A percentile compares a stretch with the other conserved stretches of the same genome.
These are phyloP conservation scores for Metarhizium anisopliae DNA, from an alignment of 2,329 filamentous ascomycete species.

Conservation along the genomic window DNA sequence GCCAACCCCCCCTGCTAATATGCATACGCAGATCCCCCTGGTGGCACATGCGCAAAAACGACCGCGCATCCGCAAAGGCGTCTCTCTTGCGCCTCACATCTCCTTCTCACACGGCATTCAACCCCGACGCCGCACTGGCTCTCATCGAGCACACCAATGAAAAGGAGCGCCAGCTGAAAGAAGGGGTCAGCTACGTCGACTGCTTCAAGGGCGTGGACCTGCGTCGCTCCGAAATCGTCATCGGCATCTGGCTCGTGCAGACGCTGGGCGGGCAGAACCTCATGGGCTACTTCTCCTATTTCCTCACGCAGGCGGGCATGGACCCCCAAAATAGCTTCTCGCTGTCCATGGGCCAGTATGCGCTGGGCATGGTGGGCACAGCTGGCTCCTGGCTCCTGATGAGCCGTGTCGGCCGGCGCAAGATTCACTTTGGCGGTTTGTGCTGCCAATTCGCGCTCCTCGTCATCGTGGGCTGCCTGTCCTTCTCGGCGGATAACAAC, in stretches of 20 bases:
- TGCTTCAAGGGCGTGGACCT: conserved; percentile 44
- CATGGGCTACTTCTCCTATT: conserved; percentile 40
- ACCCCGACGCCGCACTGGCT: conserved; percentile 38
- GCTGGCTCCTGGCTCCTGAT: conserved; percentile 42
- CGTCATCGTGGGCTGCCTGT: conserved; percentile 30
- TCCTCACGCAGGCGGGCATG: conserved; percentile 37
- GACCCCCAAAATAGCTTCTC: conserved; percentile 33
- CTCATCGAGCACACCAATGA: conserved; percentile 47
- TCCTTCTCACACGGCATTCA: conserved; percentile 27
- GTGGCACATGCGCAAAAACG: conserved; percentile 39
- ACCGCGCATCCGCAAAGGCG: conserved; percentile 28
- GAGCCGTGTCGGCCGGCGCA: conserved; percentile 38
- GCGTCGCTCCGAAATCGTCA: conserved; percentile 43
- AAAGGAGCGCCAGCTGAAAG: conserved; percentile 33
- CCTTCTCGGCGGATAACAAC: conserved; percentile 21
- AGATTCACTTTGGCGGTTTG: conserved; percentile 37
- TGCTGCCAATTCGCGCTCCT: conserved; percentile 30
- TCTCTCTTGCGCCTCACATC: conserved; percentile 34
- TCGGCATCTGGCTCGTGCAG: conserved; percentile 40
- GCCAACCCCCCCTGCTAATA: no score
- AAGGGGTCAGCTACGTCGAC: conserved; percentile 37
- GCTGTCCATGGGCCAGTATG: conserved; percentile 38
- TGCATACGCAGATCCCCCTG: conserved; percentile 30
- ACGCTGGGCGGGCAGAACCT: conserved; percentile 38
- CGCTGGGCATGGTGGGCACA: conserved; percentile 41